Base-by-base conservation (phyloP, 352 stramenopile species). In the Phytophthora lateralis region DNA sequence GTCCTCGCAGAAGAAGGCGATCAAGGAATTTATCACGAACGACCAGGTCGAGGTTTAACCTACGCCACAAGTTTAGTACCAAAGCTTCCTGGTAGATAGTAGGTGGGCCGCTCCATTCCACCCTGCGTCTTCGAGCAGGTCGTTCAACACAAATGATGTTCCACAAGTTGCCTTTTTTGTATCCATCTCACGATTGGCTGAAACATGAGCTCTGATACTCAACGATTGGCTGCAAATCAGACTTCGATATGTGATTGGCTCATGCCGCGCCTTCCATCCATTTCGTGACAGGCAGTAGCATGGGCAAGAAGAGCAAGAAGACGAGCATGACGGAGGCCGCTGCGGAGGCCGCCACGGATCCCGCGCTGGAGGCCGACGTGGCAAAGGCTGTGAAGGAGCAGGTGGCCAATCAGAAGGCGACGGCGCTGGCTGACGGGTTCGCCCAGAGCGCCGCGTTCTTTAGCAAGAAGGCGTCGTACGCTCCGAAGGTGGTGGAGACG, bases 21-120 rank as follows among this genome's bases (percentile, higher is more conserved):
- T 93, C 75, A 92, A 92, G 71, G 77, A 88, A 49, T 92, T 88
- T 59, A 88, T 92, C 55, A 87, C 73, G 55, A 65, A 67, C 21
- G 69, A 63, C 50, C 60, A 73, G 38, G 59, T 57, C 18, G 52
- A 77, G 54, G 37, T 55, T 39, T 65, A 59, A 53, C 2, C 8
- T 53, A 24, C 15, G 4, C 39, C 8, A 2, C 17, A 24, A n/a
- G 39, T 45, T 27, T 45, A 18, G 17, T 27, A 2, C 3, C 10
- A 27, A 11, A 20, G 4, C 6, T 30, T 39, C 12, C 34, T 39
- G 34, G 34, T 39, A 39, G 9, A 39, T 39, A 39, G 34, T 43
- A 3, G 3, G 3, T 3, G 21, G 21, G 21, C 21, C 21, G 3
- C 21, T 24, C 21, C 21, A 24, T 24, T 24, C 21, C 21, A 24